Evolutionary conservation across 2,329 filamentous ascomycete genomes (phyloP).

Genomic region (Stagonosporopsis tanaceti): DNA sequence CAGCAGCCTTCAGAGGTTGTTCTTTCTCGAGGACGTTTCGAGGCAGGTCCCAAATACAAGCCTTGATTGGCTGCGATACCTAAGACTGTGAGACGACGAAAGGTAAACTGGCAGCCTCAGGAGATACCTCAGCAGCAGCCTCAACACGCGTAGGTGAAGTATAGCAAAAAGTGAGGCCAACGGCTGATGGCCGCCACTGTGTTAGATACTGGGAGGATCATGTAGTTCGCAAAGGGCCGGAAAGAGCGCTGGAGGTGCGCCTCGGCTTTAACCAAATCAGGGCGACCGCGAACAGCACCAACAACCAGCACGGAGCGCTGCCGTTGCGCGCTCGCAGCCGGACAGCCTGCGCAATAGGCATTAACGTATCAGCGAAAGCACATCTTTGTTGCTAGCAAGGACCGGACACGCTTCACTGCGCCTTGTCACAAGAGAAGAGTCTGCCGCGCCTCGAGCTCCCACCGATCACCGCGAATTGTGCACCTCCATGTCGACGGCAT

Average conservation of each 20-base stretch:
- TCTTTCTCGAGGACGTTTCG: background rate
- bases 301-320: slow-evolving; percentile 9
- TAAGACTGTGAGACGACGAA: background rate
- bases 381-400: background rate
- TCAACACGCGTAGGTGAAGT: too few species aligned
- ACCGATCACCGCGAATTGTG: slow-evolving; percentile 19
- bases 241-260: slow-evolving; percentile 5
- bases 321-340: slow-evolving; percentile 4
- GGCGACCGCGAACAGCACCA: slow-evolving; percentile 13
- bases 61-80: too few species aligned
- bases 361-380: background rate
- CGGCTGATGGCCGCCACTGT: background rate
- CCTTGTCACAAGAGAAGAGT: background rate
- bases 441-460: slow-evolving; percentile 17
- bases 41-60: background rate
- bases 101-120: too few species aligned
- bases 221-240: slow-evolving; percentile 2
- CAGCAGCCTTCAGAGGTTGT: background rate
- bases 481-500: slow-evolving; percentile 29
- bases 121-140: too few species aligned
- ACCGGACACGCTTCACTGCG: slow-evolving; percentile 4
- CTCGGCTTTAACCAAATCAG: slow-evolving; percentile 21
- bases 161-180: too few species aligned
- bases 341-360: slow-evolving; percentile 14
- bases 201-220: background rate